A percentile compares a stretch with the other conserved stretches of the same genome.
Evolutionary conservation across 257 asterid species (phyloP).

Genomic region (Przewalskia tangutica): DNA sequence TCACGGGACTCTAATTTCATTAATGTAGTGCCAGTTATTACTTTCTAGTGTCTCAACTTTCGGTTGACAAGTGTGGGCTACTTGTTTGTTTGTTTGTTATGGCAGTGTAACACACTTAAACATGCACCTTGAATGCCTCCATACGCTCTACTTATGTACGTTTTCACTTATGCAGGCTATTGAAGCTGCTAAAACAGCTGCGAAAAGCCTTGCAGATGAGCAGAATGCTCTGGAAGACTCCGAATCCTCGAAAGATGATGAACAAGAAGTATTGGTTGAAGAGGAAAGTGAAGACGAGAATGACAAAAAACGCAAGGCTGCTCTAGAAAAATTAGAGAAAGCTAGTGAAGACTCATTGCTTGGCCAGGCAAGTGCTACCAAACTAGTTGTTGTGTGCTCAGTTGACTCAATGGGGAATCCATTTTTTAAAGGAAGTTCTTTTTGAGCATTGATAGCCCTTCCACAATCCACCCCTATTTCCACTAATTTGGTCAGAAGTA

Average conservation of each 20-base stretch:
- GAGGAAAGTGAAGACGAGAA: conserved; percentile 62
- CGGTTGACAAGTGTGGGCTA: neutral
- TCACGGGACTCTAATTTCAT: neutral
- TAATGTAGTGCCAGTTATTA: neutral
- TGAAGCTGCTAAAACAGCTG: conserved; percentile 68
- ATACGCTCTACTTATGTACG: neutral
- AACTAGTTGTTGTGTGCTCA: neutral
- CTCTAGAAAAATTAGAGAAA: conserved; percentile 74
- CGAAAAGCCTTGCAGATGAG: conserved; percentile 32
- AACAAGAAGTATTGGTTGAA: conserved; percentile 33
- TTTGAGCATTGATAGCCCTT: neutral
- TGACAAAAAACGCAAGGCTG: conserved; percentile 53
- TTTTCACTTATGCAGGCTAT: conserved; percentile 47
- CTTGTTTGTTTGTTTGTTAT: neutral
- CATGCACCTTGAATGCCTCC: neutral
- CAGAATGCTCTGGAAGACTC: conserved; percentile 49
- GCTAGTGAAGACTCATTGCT: conserved; percentile 84
- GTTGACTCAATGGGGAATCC: neutral
- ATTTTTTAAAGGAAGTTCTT: neutral
- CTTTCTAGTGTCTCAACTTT: neutral
- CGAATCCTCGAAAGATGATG: conserved; percentile 53
- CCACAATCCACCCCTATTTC: neutral
- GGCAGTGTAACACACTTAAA: neutral
- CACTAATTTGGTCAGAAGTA: neutral
- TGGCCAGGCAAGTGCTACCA: conserved; percentile 57